A percentile compares a stretch with the other conserved stretches of the same genome.
phyloP scores from a whole-genome alignment of 2,329 filamentous ascomycete species.

The Fusarium sp. region DNA sequence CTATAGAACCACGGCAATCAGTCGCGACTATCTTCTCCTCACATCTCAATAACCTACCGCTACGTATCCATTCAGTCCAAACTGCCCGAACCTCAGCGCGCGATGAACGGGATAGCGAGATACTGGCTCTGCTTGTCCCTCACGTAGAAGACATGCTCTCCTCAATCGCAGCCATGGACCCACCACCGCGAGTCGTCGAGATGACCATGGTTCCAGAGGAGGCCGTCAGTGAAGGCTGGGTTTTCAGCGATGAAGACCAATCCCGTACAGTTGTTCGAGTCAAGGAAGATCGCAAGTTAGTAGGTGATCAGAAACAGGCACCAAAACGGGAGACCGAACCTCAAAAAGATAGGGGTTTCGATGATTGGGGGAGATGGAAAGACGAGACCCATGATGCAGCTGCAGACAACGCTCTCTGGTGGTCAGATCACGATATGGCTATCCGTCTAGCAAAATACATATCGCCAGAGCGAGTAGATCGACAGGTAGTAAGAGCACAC shows the following conservation, averaged over 20 bases:
- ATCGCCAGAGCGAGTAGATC: slow-evolving; percentile 53
- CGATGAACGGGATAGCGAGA: slow-evolving; percentile 55
- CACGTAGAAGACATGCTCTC: slow-evolving; percentile 59
- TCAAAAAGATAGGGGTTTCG: slow-evolving; percentile 52
- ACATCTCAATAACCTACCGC: slow-evolving; percentile 55
- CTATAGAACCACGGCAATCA: slow-evolving; percentile 13
- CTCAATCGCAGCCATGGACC: slow-evolving; percentile 53
- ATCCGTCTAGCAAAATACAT: slow-evolving; percentile 60
- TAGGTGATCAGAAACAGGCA: slow-evolving; percentile 23
- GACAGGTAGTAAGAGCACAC: slow-evolving; percentile 49
- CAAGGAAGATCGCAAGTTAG: slow-evolving; percentile 23
- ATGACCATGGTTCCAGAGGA: slow-evolving; percentile 61
- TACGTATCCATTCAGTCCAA: slow-evolving; percentile 54
- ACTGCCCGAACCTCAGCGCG: slow-evolving; percentile 52
- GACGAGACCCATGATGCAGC: slow-evolving; percentile 35
- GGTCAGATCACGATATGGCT: slow-evolving; percentile 62
- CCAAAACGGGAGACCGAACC: neutral
- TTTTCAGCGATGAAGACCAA: slow-evolving; percentile 53
- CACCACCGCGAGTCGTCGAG: slow-evolving; percentile 54
- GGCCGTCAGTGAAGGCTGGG: slow-evolving; percentile 56
- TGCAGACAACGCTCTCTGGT: slow-evolving; percentile 56
- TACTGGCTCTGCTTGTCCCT: slow-evolving; percentile 57
- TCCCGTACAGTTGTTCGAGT: slow-evolving; percentile 53
- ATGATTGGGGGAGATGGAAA: slow-evolving; percentile 62
- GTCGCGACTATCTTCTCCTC: slow-evolving; percentile 51